These are phyloP conservation scores for Novymonas esmeraldas DNA, from an alignment of 208 protist species.

Conservation along the genomic window DNA sequence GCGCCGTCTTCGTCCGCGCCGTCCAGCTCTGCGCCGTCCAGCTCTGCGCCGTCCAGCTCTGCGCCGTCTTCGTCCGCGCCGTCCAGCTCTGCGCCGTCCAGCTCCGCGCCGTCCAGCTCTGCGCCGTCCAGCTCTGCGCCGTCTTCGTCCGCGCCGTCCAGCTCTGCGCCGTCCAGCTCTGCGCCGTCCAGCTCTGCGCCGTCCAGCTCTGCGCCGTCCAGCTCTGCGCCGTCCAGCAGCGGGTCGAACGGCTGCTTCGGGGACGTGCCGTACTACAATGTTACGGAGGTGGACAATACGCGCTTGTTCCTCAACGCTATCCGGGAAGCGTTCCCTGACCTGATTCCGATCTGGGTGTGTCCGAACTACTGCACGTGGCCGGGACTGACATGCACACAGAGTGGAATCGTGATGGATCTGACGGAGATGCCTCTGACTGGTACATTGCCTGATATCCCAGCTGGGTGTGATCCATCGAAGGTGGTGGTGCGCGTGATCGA, in stretches of 20 bases:
- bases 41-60: no score
- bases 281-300: background rate
- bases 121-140: no score
- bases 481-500: background rate
- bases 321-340: background rate
- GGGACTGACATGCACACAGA: background rate
- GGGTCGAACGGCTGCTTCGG: background rate
- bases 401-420: background rate
- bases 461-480: background rate
- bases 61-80: no score
- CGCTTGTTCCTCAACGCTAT: background rate
- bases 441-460: background rate
- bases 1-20: no score
- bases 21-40: no score
- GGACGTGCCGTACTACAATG: background rate
- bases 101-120: no score
- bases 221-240: conserved; percentile 6
- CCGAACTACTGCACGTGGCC: conserved; percentile 12
- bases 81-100: no score
- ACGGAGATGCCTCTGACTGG: background rate
- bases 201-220: no score
- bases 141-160: no score
- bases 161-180: no score
- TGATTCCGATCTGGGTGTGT: background rate
- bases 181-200: no score